Evolutionary conservation across 108 stramenopile genomes (phyloP), one percentile per base, ranked within the genome.

Genomic region (Aurantiochytrium sp.): DNA sequence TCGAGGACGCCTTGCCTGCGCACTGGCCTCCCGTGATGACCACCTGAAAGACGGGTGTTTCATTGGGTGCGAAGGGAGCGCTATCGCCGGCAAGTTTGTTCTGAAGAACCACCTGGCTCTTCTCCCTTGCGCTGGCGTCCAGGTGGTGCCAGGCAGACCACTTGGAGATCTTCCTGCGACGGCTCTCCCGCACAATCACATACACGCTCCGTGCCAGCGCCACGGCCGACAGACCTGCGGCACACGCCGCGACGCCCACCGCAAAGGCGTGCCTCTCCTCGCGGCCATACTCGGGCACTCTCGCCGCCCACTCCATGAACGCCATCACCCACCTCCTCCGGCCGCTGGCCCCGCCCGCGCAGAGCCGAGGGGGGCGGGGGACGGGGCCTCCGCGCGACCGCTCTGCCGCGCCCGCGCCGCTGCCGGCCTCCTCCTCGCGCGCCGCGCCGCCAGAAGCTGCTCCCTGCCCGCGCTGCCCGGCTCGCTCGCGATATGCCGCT

Each of bases 1-100:
- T 19, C 5, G 87, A 72, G 8, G 88, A 72, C 58, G 64, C 64
- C 45, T 90, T 90, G 43, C 90, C 90, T n/a, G 58, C 88, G 59
- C 90, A 90, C 28, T 87, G 90, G 21, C 90, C 90, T 35, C 89
- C 89, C 5, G 89, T 76, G 0, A 89, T 23, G 6, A 76, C 89
- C 55, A 89, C 72, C 35, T 72, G 89, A 44, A 72, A 89, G 55
- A 89, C 57, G 12, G 58, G 55, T 1, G 25, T 83, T 6, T 83
- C 76, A 6, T 23, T 4, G 16, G 25, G 49, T 45, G 19, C 12
- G n/a, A 53, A 23, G 49, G 23, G 10, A 6, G 35, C 6, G 35
- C 21, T 42, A 10, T 14, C 25, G 64, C 42, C 64, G 35, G 14
- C 64, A 1, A 69, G 25, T n/a, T 10, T 42, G 64, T 69, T 42